These are phyloP conservation scores for Lecanicillium sp. DNA, from an alignment of 2,329 filamentous ascomycete genomes.

Conservation along the genomic window DNA sequence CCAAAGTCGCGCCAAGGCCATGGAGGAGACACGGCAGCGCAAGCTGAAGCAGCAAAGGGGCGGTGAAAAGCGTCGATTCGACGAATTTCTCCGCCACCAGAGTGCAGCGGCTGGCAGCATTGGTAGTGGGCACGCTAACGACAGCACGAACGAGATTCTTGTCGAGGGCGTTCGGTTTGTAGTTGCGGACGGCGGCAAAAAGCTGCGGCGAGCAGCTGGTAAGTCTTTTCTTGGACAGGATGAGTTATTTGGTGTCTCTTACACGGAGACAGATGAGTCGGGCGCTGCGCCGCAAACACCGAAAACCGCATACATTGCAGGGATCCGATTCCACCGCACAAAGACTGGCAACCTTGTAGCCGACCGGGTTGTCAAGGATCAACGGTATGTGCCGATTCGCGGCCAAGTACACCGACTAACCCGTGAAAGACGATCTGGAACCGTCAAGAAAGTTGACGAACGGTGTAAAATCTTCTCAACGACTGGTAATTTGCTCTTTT, in stretches of 20 bases:
- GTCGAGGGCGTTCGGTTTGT: slow-evolving; percentile 68
- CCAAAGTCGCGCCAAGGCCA: slow-evolving; percentile 60
- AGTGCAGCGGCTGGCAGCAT: slow-evolving; percentile 11
- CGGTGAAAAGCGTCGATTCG: slow-evolving; percentile 52
- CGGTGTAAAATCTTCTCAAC: slow-evolving; percentile 66
- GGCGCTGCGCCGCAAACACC: slow-evolving; percentile 62
- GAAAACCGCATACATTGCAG: slow-evolving; percentile 63
- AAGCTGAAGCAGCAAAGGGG: slow-evolving; percentile 46
- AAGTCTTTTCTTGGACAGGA: slow-evolving; percentile 13
- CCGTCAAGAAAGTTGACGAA: slow-evolving; percentile 61
- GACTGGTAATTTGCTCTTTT: slow-evolving; percentile 55
- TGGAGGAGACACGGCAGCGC: slow-evolving; percentile 59
- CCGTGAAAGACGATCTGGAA: slow-evolving; percentile 37
- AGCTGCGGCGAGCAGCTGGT: slow-evolving; percentile 70
- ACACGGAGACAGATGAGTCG: slow-evolving; percentile 40
- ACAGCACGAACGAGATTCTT: slow-evolving; percentile 51
- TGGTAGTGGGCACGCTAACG: slow-evolving; percentile 16
- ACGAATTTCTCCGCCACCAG: slow-evolving; percentile 24
- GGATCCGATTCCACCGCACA: slow-evolving; percentile 76
- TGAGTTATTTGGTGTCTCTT: slow-evolving; percentile 17
- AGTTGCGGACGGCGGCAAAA: slow-evolving; percentile 71
- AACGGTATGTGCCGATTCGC: slow-evolving; percentile 52
- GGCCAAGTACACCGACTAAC: slow-evolving; percentile 28
- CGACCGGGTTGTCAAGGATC: slow-evolving; percentile 64
- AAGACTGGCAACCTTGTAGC: slow-evolving; percentile 84